Evolutionary conservation across 2,329 filamentous ascomycete genomes (phyloP), one percentile per base, ranked within the genome.

Genomic region (Emydomyces testavorans): DNA sequence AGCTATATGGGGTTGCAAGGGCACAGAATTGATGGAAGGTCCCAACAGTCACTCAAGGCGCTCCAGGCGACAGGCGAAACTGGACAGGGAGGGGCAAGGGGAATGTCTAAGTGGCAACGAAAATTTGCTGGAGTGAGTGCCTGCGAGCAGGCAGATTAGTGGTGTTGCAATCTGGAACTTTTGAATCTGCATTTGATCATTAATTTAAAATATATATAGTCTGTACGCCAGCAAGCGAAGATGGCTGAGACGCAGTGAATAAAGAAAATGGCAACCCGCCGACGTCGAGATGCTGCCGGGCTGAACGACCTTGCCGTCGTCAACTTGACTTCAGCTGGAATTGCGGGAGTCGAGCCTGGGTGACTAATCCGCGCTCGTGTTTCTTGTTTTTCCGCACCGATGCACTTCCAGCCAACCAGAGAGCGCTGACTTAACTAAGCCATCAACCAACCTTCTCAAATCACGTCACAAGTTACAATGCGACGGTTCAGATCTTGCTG

Each of bases 31-130:
- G 32, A 38, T 38, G 43, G 43, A 8, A 46, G n/a, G 23, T 28
- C 8, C 43, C 43, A 37, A 8, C 32, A 38, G 32, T 21, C n/a
- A 31, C 7, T 20, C 24, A 29, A 21, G 16, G n/a, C 34, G 15
- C 43, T 21, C 43, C 35, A 38, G 43, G 34, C 21, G 34, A 46
- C 35, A 8, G 21, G 10, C 8, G 20, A 29, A n/a, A 46, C 13
- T 10, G 7, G 4, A 26, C 5, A 5, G 11, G 29, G 34, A 36
- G 32, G 32, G 18, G 15, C 21, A 15, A 29, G 31, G 21, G 32
- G 21, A n/a, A 21, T 20, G 21, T 23, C 20, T 32, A 46, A 23
- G 43, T 46, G 43, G 43, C 43, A 46, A 46, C 21, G 15, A 15
- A 5, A 6, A 11, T 31, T 6, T 10, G 21, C 16, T 36, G 39